Evolutionary conservation across 176 grass and related monocot genomes (phyloP).

Genomic region (Bromus sterilis): DNA sequence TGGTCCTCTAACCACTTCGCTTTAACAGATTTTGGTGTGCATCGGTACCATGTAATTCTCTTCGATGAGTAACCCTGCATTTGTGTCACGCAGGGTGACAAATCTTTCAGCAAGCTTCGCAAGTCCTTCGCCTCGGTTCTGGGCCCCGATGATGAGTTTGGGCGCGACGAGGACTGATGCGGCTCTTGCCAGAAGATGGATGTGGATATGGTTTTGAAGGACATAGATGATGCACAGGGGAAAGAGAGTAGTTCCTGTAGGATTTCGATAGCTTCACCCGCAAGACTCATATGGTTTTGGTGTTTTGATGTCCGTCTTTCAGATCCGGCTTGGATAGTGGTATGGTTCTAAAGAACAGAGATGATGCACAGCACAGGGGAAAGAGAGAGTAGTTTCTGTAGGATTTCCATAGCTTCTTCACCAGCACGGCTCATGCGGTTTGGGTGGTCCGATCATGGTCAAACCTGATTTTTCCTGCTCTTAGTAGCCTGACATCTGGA

Average conservation of each 20-base stretch:
- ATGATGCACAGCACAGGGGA: not conserved
- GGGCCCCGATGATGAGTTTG: constrained; percentile 72
- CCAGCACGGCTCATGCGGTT: not conserved
- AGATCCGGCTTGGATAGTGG: constrained; percentile 11
- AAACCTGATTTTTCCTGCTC: too few relatives aligned
- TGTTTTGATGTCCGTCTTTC: not conserved
- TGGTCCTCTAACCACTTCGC: not conserved
- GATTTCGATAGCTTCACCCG: too few relatives aligned
- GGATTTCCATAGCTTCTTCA: not conserved
- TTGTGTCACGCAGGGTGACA: constrained; percentile 58
- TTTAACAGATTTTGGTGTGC: not conserved
- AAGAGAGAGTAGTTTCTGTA: not conserved
- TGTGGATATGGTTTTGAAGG: too few relatives aligned
- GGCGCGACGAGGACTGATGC: constrained; percentile 48
- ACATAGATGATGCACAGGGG: too few relatives aligned
- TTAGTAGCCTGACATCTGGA: too few relatives aligned
- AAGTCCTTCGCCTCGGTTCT: constrained; percentile 87
- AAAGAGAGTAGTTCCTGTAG: too few relatives aligned
- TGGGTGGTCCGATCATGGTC: not conserved
- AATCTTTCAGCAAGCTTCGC: constrained; percentile 71
- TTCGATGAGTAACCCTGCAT: not conserved
- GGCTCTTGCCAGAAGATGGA: not conserved
- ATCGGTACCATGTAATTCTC: not conserved
- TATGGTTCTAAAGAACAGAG: not conserved
- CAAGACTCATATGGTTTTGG: too few relatives aligned